phyloP scores from a whole-genome alignment of 2,329 filamentous ascomycete species.

The Cercospora beticola region DNA sequence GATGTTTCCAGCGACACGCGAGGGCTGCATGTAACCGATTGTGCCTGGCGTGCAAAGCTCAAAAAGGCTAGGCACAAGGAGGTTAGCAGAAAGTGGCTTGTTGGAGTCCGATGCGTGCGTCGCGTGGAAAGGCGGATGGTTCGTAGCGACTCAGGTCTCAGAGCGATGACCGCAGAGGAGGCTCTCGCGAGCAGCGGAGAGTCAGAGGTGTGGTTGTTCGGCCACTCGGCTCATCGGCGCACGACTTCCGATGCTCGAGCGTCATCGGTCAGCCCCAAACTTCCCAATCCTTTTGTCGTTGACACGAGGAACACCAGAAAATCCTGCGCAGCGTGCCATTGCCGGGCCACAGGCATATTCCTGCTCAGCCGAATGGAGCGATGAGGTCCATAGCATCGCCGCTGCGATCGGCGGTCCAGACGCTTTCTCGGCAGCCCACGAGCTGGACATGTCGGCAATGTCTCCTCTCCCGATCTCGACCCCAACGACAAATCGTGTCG shows the following conservation, averaged over 20 bases:
- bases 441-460: conserved; percentile 31
- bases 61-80: background rate
- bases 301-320: background rate
- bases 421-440: conserved; percentile 11
- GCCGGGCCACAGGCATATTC: conserved; percentile 7
- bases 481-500: background rate
- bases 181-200: background rate
- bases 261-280: conserved; percentile 3
- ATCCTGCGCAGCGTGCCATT: background rate
- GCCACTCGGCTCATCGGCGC: background rate
- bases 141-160: conserved; percentile 3
- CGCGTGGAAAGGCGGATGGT: conserved; percentile 5
- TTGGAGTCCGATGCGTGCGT: background rate
- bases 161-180: conserved; percentile 6
- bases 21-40: background rate
- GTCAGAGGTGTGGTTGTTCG: conserved; percentile 5
- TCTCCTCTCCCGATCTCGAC: conserved; percentile 20
- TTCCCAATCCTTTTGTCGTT: conserved; percentile 1
- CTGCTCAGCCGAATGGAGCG: conserved; percentile 22
- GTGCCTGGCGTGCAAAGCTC: background rate
- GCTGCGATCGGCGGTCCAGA: conserved; percentile 14
- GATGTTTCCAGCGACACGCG: background rate
- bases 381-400: conserved; percentile 28
- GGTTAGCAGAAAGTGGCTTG: background rate
- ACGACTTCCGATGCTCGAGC: background rate